Percentiles rank a stretch among this genome's conserved stretches.
Evolutionary conservation across 306 rosid species (phyloP).

Genomic region (Echinosophora koreensis): DNA sequence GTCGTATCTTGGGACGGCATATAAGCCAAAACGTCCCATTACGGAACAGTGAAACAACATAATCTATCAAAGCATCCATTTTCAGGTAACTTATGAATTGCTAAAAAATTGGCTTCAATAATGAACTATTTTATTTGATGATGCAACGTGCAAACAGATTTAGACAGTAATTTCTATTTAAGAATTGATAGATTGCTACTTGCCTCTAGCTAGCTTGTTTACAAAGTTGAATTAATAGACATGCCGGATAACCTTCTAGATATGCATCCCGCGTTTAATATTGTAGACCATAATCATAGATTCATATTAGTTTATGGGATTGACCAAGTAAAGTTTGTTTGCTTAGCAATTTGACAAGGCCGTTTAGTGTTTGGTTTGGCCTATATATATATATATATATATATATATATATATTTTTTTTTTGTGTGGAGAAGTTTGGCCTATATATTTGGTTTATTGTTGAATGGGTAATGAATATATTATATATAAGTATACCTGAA

Average conservation of each 20-base stretch:
- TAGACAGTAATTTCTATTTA: not conserved
- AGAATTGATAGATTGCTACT: slow-evolving; percentile 2
- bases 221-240: slow-evolving; percentile 33
- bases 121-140: slow-evolving; percentile 1
- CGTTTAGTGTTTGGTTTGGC: slow-evolving; percentile 40
- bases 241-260: slow-evolving; percentile 46
- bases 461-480: not conserved
- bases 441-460: not conserved
- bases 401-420: too few relatives aligned
- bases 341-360: slow-evolving; percentile 22
- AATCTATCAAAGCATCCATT: slow-evolving; percentile 32
- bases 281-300: not conserved
- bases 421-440: not conserved
- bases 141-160: slow-evolving; percentile 6
- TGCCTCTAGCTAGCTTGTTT: not conserved
- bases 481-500: not conserved
- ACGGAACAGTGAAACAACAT: slow-evolving; percentile 3
- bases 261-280: slow-evolving; percentile 10
- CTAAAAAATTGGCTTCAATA: not conserved
- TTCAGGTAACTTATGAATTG: slow-evolving; percentile 16
- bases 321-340: slow-evolving; percentile 47
- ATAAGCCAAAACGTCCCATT: slow-evolving; percentile 47
- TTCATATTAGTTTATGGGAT: slow-evolving; percentile 30
- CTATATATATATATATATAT: too few relatives aligned
- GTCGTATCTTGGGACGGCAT: slow-evolving; percentile 62